phyloP scores from a whole-genome alignment of 306 rosid species.

The Elaeagnus macrophylla region DNA sequence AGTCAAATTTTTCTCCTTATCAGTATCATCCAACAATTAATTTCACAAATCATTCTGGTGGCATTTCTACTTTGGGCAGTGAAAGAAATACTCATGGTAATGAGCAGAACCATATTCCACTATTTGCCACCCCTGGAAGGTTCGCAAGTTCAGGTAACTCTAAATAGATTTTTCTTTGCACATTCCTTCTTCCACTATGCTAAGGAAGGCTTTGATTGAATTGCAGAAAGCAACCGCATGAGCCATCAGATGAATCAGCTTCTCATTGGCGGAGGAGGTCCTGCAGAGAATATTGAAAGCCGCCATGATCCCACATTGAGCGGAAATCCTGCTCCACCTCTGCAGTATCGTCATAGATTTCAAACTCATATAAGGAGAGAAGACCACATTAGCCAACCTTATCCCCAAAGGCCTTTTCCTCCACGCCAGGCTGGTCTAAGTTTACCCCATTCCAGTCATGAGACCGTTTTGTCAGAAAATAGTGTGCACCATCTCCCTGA shows the following conservation, averaged over 20 bases:
- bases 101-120: slow-evolving; percentile 8
- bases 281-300: not conserved
- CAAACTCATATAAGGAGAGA: not conserved
- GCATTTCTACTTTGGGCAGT: not conserved
- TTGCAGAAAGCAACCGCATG: slow-evolving; percentile 14
- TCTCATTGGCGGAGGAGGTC: slow-evolving; percentile 3
- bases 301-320: not conserved
- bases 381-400: not conserved
- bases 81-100: not conserved
- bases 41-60: slow-evolving; percentile 7
- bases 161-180: not conserved
- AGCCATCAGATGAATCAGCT: slow-evolving; percentile 12
- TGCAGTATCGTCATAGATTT: slow-evolving; percentile 1
- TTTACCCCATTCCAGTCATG: slow-evolving; percentile 1
- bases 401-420: slow-evolving; percentile 1
- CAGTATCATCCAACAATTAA: slow-evolving; percentile 1
- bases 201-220: not conserved
- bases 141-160: slow-evolving; percentile 4
- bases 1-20: not conserved
- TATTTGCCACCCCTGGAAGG: slow-evolving; percentile 1
- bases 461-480: slow-evolving; percentile 5
- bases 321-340: slow-evolving; percentile 8
- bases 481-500: not conserved
- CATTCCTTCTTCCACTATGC: not conserved
- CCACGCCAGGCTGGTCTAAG: slow-evolving; percentile 4